These are phyloP conservation scores for Hippophae tibetana DNA, from an alignment of 306 rosid species.

Conservation along the genomic window DNA sequence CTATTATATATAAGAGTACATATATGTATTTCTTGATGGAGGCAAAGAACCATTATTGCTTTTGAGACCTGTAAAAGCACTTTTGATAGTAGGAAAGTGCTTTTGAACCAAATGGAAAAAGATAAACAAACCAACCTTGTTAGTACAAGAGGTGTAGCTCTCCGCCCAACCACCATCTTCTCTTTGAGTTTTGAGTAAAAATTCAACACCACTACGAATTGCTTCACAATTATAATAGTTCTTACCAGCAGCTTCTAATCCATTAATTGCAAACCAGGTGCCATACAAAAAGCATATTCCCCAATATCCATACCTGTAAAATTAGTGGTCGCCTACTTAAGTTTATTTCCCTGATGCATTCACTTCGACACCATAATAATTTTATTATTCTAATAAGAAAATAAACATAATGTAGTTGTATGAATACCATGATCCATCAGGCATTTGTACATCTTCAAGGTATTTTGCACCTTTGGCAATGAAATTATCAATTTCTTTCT, in stretches of 20 bases:
- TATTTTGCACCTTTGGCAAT: conserved; percentile 18
- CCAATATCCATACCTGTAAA: conserved; percentile 28
- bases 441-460: conserved; percentile 21
- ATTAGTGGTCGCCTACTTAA: too few relatives aligned
- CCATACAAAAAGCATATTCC: conserved; percentile 34
- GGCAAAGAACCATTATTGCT: too few relatives aligned
- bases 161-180: conserved; percentile 40
- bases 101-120: neutral
- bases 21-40: too few relatives aligned
- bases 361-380: too few relatives aligned
- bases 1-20: too few relatives aligned
- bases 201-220: conserved; percentile 17
- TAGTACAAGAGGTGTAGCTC: conserved; percentile 35
- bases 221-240: conserved; percentile 23
- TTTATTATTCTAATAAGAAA: too few relatives aligned
- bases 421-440: conserved; percentile 27
- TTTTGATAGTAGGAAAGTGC: too few relatives aligned
- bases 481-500: conserved; percentile 19
- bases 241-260: conserved; percentile 23
- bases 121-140: conserved; percentile 6
- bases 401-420: neutral
- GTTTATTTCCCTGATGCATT: too few relatives aligned
- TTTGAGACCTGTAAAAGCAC: too few relatives aligned
- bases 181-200: conserved; percentile 25
- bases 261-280: conserved; percentile 30